Base-by-base conservation (phyloP, 192 early-diverging fungal genomes). In the Coemansia sp. region DNA sequence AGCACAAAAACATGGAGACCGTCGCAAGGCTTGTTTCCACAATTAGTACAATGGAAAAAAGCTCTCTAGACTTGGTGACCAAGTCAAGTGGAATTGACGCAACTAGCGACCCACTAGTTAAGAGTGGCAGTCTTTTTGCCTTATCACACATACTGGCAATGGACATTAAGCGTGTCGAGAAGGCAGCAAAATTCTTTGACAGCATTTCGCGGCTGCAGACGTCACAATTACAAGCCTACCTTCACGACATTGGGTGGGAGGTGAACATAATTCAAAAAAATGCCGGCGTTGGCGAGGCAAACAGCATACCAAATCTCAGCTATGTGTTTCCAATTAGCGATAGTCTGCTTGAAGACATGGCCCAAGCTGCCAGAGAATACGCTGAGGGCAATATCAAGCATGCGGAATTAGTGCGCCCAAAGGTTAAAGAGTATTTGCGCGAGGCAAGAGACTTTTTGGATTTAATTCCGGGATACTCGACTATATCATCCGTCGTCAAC, bases 161-260 rank as follows among this genome's bases (percentile, higher is more conserved):
- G 14, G 52, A 67, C 18, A 40, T 52, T 6, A 30, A 40, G 14
- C 67, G 61, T 11, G 35, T 77, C 5, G 44, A 54, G 10, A 24
- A 42, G 5, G 54, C 67, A 3, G 35, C 68, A 0, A 44, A 48
- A 1, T 19, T 77, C 3, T 54, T 77, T 42, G 27, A 29, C n/a
- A 62, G 49, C 29, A 27, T 77, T 0, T 44, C 54, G 4, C 33
- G 44, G 18, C 24, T 71, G 28, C 9, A 50, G 12, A 31, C 48
- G 2, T 9, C 16, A 1, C 48, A 71, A 0, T 38, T 64, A 28
- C 27, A 49, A 38, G 11, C 30, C 21, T 77, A 49, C 28, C n/a
- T 77, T 0, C 47, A 58, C 2, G 54, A 60, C 21, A 49, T 71
- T 31, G 68, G 74, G 7, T 77, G 74, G 74, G 38, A 43, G 4